These are phyloP conservation scores for Cryptomeria japonica DNA, from an alignment of 75 land plant genomes.

Conservation along the genomic window DNA sequence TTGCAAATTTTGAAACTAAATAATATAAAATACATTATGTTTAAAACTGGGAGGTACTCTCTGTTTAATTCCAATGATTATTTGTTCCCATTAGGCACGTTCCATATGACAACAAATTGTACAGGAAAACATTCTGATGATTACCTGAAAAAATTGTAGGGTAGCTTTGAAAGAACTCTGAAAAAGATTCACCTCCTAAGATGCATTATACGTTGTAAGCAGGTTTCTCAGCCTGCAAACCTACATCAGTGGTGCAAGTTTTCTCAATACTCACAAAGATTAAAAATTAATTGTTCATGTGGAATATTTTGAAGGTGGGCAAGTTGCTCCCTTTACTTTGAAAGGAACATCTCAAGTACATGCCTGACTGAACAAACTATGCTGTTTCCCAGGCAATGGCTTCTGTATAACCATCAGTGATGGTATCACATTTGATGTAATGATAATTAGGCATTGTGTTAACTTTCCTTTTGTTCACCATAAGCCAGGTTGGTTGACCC, in stretches of 20 bases:
- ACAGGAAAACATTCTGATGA: background rate
- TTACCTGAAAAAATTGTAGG: too few relatives aligned
- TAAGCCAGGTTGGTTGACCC: background rate
- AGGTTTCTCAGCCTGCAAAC: background rate
- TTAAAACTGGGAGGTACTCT: background rate
- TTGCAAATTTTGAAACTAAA: background rate
- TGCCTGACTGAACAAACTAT: background rate
- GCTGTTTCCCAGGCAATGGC: background rate
- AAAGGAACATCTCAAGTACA: background rate
- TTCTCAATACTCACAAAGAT: background rate
- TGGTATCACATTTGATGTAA: background rate
- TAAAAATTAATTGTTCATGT: background rate
- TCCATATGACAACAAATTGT: background rate
- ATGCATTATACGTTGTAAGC: background rate
- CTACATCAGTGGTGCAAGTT: background rate
- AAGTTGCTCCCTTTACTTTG: background rate
- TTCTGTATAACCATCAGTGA: background rate
- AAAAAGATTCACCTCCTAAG: background rate
- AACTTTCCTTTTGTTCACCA: background rate
- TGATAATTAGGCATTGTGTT: background rate
- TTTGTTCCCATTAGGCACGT: background rate
- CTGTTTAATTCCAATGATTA: background rate
- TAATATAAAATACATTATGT: background rate
- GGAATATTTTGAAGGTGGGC: background rate
- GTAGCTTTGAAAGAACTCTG: background rate